A percentile compares a stretch with the other conserved stretches of the same genome.
Conservation (phyloP, 163 green algal species). For the Chlamydomonas reinhardtii region DNA sequence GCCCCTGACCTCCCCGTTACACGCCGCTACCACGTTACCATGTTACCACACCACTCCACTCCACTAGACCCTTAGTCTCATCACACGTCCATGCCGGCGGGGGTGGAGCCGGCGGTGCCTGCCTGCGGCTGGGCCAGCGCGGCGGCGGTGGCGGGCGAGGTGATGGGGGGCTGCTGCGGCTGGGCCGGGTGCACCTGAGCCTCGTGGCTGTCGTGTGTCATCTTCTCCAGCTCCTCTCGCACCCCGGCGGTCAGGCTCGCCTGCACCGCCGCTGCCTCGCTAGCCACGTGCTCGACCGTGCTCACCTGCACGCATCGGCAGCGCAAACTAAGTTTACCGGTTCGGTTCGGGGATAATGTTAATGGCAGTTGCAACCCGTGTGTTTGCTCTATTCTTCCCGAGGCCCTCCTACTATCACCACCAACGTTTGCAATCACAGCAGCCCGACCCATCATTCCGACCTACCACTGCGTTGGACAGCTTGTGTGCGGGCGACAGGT, state of each 20-base stretch:
- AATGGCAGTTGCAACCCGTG: too few species aligned
- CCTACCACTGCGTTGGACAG: conserved; percentile 32
- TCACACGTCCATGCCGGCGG: too few species aligned
- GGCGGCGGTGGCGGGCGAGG: neutral
- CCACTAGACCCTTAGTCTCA: too few species aligned
- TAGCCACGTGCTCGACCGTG: conserved; percentile 33
- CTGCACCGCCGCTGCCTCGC: conserved; percentile 31
- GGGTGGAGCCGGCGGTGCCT: neutral
- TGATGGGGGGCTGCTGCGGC: neutral
- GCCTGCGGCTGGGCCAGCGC: neutral
- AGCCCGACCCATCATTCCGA: too few species aligned
- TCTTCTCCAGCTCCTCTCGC: conserved; percentile 26
- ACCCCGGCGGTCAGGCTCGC: neutral
- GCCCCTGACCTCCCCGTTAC: too few species aligned
- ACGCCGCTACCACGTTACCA: too few species aligned
- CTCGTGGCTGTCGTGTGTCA: conserved; percentile 15
- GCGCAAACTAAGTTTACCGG: too few species aligned
- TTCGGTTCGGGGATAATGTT: too few species aligned
- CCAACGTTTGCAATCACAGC: too few species aligned
- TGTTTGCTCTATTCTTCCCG: too few species aligned
- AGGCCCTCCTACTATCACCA: too few species aligned
- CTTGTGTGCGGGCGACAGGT: neutral
- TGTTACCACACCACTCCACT: too few species aligned
- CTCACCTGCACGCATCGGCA: conserved; percentile 13
- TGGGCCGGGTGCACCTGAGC: neutral